Conservation (phyloP, 305 asterid species). For the Fraxinus greggii region DNA sequence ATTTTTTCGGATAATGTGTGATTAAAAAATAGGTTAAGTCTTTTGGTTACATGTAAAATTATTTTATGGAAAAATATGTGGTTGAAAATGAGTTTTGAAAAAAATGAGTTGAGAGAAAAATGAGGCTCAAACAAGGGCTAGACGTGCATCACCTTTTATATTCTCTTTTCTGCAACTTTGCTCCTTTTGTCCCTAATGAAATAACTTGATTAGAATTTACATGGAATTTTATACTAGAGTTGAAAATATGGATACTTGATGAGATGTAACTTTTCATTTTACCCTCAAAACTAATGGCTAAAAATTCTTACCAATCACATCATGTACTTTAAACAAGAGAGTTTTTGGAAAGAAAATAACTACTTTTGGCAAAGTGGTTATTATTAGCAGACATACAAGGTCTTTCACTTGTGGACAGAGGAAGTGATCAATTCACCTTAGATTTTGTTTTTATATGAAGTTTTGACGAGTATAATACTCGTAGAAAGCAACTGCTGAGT, state of each 20-base stretch:
- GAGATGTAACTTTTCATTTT: neutral
- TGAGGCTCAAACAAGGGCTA: neutral
- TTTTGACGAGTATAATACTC: neutral
- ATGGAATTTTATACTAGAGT: neutral
- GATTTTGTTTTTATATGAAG: neutral
- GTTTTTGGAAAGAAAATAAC: neutral
- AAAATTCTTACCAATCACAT: neutral
- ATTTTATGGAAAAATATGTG: no score
- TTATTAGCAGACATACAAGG: neutral
- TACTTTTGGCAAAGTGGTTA: neutral
- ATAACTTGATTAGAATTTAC: neutral
- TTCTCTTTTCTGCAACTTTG: neutral
- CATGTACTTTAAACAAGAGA: neutral
- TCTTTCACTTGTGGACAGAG: neutral
- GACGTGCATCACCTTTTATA: neutral
- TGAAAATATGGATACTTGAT: neutral
- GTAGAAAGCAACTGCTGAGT: neutral
- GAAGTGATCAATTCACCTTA: neutral
- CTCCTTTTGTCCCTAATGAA: neutral
- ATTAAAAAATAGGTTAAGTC: neutral
- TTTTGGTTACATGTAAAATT: no score
- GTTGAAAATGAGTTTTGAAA: no score
- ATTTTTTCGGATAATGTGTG: neutral
- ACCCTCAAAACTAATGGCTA: neutral
- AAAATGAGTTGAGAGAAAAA: neutral